These are phyloP conservation scores for Maudiozyma saulgeensis DNA, from an alignment of 805 yeast genomes.

Conservation along the genomic window DNA sequence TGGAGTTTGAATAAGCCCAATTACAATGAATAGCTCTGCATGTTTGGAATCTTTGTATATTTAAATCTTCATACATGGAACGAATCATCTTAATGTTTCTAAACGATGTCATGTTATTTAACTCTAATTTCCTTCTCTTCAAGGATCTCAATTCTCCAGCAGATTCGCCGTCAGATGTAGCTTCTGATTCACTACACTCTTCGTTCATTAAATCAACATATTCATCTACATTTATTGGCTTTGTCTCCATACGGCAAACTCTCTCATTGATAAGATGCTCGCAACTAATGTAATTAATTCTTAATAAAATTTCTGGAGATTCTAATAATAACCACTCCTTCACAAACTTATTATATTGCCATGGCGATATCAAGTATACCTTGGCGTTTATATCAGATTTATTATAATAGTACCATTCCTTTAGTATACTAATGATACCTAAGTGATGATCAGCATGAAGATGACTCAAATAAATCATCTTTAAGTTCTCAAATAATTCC, in stretches of 20 bases:
- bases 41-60: slow-evolving; percentile 40
- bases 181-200: slow-evolving; percentile 1
- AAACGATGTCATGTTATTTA: slow-evolving; percentile 15
- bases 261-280: slow-evolving; percentile 43
- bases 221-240: slow-evolving; percentile 23
- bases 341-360: slow-evolving; percentile 59
- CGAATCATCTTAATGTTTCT: slow-evolving; percentile 25
- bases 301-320: slow-evolving; percentile 29
- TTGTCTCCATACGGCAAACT: slow-evolving; percentile 25
- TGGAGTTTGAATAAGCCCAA: slow-evolving; percentile 62
- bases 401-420: slow-evolving; percentile 50
- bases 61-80: slow-evolving; percentile 34
- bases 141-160: neutral
- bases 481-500: slow-evolving; percentile 48
- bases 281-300: slow-evolving; percentile 48
- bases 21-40: slow-evolving; percentile 80
- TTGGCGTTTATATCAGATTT: slow-evolving; percentile 29
- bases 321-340: slow-evolving; percentile 58
- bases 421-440: slow-evolving; percentile 64
- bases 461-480: slow-evolving; percentile 69
- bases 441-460: slow-evolving; percentile 96
- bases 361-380: slow-evolving; percentile 62
- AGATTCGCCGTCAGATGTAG: neutral
- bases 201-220: slow-evolving; percentile 6
- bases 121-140: slow-evolving; percentile 19